Percentiles rank a stretch among this genome's conserved stretches.
phyloP scores from a whole-genome alignment of 1,284 basidiomycete species.

The Irpex sp. region DNA sequence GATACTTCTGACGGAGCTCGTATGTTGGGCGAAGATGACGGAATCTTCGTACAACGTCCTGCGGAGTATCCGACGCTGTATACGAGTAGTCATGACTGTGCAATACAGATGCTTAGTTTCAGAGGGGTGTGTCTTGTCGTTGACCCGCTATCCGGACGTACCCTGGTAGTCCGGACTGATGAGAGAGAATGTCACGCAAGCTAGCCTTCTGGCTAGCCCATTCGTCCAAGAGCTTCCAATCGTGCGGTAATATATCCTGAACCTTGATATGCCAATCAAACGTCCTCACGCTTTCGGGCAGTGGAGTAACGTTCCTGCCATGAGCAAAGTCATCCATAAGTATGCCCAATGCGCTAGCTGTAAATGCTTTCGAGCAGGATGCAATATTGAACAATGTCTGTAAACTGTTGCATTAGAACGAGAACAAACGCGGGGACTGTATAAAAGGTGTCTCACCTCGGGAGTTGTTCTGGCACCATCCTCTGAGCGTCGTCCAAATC shows the following conservation, averaged over 20 bases:
- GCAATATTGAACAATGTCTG: constrained; percentile 35
- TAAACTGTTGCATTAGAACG: no score
- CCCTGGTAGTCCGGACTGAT: constrained; percentile 23
- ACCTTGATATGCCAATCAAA: constrained; percentile 32
- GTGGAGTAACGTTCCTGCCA: constrained; percentile 28
- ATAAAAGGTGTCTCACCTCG: background rate
- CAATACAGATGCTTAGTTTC: background rate
- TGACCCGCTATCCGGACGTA: background rate
- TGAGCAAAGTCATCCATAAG: constrained; percentile 32
- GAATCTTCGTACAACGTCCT: constrained; percentile 27
- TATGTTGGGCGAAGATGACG: constrained; percentile 31
- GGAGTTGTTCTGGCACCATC: background rate
- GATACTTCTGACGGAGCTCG: constrained; percentile 37
- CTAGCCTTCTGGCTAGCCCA: constrained; percentile 28
- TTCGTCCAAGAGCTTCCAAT: constrained; percentile 30
- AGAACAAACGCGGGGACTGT: background rate
- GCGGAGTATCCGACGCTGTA: constrained; percentile 22
- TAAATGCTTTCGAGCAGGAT: constrained; percentile 34
- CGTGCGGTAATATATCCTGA: constrained; percentile 27
- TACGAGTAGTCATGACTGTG: constrained; percentile 34
- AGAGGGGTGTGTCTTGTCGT: no score
- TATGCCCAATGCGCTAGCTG: constrained; percentile 32
- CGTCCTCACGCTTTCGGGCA: constrained; percentile 26
- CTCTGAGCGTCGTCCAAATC: constrained; percentile 23
- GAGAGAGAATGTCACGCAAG: constrained; percentile 27